Evolutionary conservation across 2,329 filamentous ascomycete genomes (phyloP).

Genomic region (Elsinoe arachidis): DNA sequence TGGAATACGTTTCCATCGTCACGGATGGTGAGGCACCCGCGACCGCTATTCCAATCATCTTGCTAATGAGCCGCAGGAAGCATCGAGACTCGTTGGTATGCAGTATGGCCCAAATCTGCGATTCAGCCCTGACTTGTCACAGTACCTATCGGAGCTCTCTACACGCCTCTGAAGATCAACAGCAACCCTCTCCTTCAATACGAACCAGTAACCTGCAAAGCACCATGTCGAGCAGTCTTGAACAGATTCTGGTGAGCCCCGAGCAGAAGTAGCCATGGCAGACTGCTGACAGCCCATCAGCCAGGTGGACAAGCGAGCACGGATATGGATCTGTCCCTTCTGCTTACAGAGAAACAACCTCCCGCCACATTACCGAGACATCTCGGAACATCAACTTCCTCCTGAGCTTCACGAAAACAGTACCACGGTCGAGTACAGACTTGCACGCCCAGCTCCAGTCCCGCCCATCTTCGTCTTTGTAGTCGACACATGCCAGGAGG

Average conservation of each 20-base stretch:
- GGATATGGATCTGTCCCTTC: slow-evolving; percentile 84
- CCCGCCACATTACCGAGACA: slow-evolving; percentile 83
- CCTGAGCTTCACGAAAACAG: slow-evolving; percentile 73
- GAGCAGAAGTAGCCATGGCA: background rate
- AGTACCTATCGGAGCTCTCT: slow-evolving; percentile 91
- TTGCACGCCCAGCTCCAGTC: slow-evolving; percentile 72
- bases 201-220: slow-evolving; percentile 93
- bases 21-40: slow-evolving; percentile 54
- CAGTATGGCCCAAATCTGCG: background rate
- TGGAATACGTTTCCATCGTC: slow-evolving; percentile 99
- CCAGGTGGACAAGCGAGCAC: slow-evolving; percentile 73
- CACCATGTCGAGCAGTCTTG: slow-evolving; percentile 87
- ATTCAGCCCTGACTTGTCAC: background rate
- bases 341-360: slow-evolving; percentile 76
- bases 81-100: slow-evolving; percentile 67
- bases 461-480: slow-evolving; percentile 82
- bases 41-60: slow-evolving; percentile 1
- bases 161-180: slow-evolving; percentile 94
- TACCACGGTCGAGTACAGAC: slow-evolving; percentile 82
- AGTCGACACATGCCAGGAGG: slow-evolving; percentile 81
- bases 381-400: slow-evolving; percentile 71
- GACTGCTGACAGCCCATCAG: slow-evolving; percentile 37
- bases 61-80: slow-evolving; percentile 55
- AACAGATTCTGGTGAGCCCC: slow-evolving; percentile 84
- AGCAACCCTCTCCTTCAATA: slow-evolving; percentile 86